These are phyloP conservation scores for Colletotrichum paranaense DNA, from an alignment of 2,329 filamentous ascomycete genomes.

Conservation along the genomic window DNA sequence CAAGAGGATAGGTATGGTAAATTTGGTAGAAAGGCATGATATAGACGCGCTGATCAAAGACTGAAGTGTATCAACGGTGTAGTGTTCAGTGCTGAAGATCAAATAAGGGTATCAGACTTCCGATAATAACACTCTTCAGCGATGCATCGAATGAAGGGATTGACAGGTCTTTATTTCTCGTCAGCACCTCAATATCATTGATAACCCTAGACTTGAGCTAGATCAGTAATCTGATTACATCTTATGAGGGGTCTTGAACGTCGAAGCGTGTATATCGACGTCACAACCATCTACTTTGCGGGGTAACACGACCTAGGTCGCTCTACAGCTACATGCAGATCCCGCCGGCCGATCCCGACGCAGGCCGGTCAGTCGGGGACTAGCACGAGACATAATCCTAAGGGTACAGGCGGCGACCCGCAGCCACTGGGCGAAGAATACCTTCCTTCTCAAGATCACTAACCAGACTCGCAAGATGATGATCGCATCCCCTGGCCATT, in stretches of 20 bases:
- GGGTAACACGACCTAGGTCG: not conserved
- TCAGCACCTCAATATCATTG: not conserved
- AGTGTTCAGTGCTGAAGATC: not conserved
- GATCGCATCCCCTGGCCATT: slow-evolving; percentile 31
- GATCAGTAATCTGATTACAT: not conserved
- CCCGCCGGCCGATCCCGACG: not conserved
- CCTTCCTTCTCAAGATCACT: slow-evolving; percentile 4
- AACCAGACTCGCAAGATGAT: slow-evolving; percentile 16
- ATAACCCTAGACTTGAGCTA: not conserved
- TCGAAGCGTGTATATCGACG: not conserved
- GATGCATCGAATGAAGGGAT: not conserved
- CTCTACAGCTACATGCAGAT: not conserved
- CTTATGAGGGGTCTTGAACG: not conserved
- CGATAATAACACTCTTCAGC: not conserved
- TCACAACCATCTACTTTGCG: not conserved
- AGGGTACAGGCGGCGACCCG: not conserved
- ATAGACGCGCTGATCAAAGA: too few relatives aligned
- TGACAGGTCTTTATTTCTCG: not conserved
- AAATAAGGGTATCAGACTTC: not conserved
- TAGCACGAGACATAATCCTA: not conserved
- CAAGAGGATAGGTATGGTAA: not conserved
- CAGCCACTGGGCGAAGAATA: slow-evolving; percentile 1
- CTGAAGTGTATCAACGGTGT: not conserved
- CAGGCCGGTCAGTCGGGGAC: not conserved
- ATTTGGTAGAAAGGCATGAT: slow-evolving; percentile 15